Evolutionary conservation across 2,329 filamentous ascomycete genomes (phyloP).

Genomic region (Chaetomiaceae sp.): DNA sequence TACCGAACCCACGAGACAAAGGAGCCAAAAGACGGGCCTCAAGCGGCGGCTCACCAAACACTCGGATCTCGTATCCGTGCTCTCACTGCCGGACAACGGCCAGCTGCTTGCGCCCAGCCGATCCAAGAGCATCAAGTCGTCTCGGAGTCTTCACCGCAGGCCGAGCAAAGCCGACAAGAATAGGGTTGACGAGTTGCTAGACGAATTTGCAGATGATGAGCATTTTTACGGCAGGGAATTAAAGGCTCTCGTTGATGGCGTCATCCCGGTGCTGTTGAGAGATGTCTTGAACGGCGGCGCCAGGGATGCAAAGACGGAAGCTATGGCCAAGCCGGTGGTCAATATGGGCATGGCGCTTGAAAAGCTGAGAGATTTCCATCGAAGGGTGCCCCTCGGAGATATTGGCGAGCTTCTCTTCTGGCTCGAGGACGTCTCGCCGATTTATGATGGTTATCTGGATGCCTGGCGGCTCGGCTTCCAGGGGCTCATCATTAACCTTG

Average conservation of each 20-base stretch:
- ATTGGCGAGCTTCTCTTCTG: slow-evolving; percentile 70
- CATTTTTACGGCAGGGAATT: slow-evolving; percentile 84
- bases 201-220: slow-evolving; percentile 79
- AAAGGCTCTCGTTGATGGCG: slow-evolving; percentile 88
- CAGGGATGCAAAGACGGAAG: slow-evolving; percentile 48
- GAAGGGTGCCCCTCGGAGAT: slow-evolving; percentile 70
- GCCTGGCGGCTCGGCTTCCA: slow-evolving; percentile 93
- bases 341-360: slow-evolving; percentile 91
- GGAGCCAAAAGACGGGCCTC: slow-evolving; percentile 49
- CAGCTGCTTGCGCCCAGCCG: slow-evolving; percentile 48
- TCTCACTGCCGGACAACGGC: slow-evolving; percentile 65
- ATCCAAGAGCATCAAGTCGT: slow-evolving; percentile 67
- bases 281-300: slow-evolving; percentile 70
- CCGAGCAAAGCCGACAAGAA: slow-evolving; percentile 62
- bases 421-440: slow-evolving; percentile 71
- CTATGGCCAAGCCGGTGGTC: slow-evolving; percentile 79
- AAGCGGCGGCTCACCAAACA: slow-evolving; percentile 83
- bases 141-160: slow-evolving; percentile 71
- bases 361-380: slow-evolving; percentile 74
- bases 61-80: slow-evolving; percentile 87
- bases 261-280: slow-evolving; percentile 85
- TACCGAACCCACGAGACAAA: slow-evolving; percentile 42
- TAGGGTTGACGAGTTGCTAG: slow-evolving; percentile 70
- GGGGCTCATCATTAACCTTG: slow-evolving; percentile 89
- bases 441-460: slow-evolving; percentile 81